Evolutionary conservation across 1,284 basidiomycete genomes (phyloP), one percentile per base, ranked within the genome.

Genomic region (Papiliotrema terrestris): DNA sequence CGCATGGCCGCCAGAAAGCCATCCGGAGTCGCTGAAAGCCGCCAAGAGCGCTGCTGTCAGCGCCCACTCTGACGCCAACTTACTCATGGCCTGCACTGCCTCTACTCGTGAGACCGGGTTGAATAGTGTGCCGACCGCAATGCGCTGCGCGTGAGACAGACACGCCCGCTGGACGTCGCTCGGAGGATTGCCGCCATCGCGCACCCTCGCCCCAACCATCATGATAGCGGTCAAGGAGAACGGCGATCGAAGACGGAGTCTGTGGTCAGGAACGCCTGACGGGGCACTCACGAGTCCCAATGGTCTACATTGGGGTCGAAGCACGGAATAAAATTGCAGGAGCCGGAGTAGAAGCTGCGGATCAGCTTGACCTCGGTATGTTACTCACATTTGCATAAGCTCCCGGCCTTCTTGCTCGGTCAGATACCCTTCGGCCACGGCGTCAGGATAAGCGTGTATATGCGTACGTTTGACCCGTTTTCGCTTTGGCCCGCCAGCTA

Each of bases 1-100:
- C 17, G 91, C 91, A 76, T 94, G 91, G 5, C 68, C 71, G 6
- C 89, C 89, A 61, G 88, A 88, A 23, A 94, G 76, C 91, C 91
- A 95, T 2, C 90, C 91, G 63, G 89, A 89, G 62, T 92, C 89
- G 14, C 88, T 90, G 87, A 91, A 94, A 8, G 90, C 89, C 23
- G 91, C 87, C 15, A 93, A 84, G 48, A 93, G 80, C 52, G 91
- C 89, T 91, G 56, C 6, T 32, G 36, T 57, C 29, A 39, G 29
- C 23, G 51, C 13, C 48, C 26, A 35, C 20, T 32, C 37, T 32
- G 25, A 36, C 25, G 26, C 26, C 25, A n/a, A 78, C 87, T 71
- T 62, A 90, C 88, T 87, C 88, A 91, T 93, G 14, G 90, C 87
- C 70, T 92, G 91, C 22, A 94, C 85, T 4, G 88, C 89, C 74